Evolutionary conservation across 2,329 filamentous ascomycete species (phyloP).

Genomic region (Penicillium sp.): DNA sequence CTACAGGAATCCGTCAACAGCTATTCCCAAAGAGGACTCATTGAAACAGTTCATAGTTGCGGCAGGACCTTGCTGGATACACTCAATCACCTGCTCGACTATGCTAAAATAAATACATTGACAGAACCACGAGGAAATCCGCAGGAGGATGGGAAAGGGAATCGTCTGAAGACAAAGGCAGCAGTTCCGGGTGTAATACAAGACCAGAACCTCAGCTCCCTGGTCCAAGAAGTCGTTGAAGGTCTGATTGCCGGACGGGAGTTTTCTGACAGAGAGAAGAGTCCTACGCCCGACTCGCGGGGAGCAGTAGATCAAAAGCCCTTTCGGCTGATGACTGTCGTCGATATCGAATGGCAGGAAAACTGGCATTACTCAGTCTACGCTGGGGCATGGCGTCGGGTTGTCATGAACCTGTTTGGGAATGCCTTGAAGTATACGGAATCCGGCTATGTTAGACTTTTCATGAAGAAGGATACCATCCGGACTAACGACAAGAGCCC

Average conservation of each 20-base stretch:
- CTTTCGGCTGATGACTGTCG: slow-evolving; percentile 24
- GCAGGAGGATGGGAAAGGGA: not conserved
- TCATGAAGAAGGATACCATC: slow-evolving; percentile 20
- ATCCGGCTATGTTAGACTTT: slow-evolving; percentile 42
- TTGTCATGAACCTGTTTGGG: slow-evolving; percentile 55
- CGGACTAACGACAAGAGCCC: not conserved
- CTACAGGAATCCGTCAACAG: slow-evolving; percentile 34
- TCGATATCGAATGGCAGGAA: slow-evolving; percentile 48
- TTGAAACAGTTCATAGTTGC: slow-evolving; percentile 45
- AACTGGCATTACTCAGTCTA: slow-evolving; percentile 52
- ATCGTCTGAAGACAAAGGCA: not conserved
- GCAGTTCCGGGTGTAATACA: slow-evolving; percentile 10
- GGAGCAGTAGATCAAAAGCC: not conserved
- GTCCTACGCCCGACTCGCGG: not conserved
- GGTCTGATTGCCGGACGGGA: slow-evolving; percentile 23
- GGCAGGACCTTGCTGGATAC: slow-evolving; percentile 49
- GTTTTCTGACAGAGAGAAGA: slow-evolving; percentile 14
- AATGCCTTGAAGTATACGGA: slow-evolving; percentile 56
- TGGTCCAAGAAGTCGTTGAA: slow-evolving; percentile 24
- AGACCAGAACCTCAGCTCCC: slow-evolving; percentile 13
- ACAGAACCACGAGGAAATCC: not conserved
- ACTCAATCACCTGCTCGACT: slow-evolving; percentile 44
- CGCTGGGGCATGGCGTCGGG: slow-evolving; percentile 51
- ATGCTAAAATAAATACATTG: slow-evolving; percentile 33
- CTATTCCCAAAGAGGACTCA: slow-evolving; percentile 33